These are phyloP conservation scores for Pseudocercospora cruenta DNA, from an alignment of 2,329 filamentous ascomycete species.

Conservation along the genomic window DNA sequence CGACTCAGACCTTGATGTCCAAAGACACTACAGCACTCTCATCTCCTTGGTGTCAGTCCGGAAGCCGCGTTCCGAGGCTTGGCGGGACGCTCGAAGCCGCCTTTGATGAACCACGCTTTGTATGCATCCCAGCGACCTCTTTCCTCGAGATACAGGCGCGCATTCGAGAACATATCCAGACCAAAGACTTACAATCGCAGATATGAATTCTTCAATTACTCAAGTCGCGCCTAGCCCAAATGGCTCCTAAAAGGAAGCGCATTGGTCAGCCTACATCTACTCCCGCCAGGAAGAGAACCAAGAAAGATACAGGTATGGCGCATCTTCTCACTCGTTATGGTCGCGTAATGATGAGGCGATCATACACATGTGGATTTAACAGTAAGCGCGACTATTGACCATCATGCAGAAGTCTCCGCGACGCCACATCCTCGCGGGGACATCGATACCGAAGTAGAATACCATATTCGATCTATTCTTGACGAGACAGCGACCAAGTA, in stretches of 20 bases:
- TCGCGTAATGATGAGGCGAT: not conserved
- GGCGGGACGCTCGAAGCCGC: not conserved
- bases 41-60: not conserved
- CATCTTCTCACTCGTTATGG: not conserved
- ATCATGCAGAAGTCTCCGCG: not conserved
- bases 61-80: not conserved
- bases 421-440: slow-evolving; percentile 34
- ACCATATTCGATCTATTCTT: slow-evolving; percentile 37
- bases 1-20: not conserved
- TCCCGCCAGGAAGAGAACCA: not conserved
- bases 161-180: not conserved
- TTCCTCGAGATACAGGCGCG: not conserved
- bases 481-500: slow-evolving; percentile 48
- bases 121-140: not conserved
- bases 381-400: not conserved
- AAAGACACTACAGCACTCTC: not conserved
- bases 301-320: not conserved
- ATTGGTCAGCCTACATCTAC: not conserved
- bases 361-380: not conserved
- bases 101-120: not conserved
- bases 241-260: slow-evolving; percentile 4
- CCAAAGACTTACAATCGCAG: not conserved
- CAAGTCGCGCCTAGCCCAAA: slow-evolving; percentile 5
- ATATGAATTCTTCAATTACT: not conserved
- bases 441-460: slow-evolving; percentile 32